A percentile compares a stretch with the other conserved stretches of the same genome.
phyloP scores from a whole-genome alignment of 495 filamentous ascomycete genomes.

The Neurospora sp. region DNA sequence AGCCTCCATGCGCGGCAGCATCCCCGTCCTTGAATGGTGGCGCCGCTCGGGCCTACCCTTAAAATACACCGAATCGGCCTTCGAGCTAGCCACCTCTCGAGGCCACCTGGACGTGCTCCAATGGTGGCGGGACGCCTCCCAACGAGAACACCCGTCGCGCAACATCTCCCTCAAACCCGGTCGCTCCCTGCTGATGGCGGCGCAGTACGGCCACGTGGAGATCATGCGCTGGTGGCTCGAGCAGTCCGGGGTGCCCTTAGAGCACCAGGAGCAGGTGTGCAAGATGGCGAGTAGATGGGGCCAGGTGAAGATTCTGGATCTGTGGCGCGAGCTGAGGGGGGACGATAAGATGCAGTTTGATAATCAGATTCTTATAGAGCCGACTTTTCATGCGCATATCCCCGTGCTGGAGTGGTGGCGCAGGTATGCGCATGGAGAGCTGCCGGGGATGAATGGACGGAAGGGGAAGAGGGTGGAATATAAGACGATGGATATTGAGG shows the following conservation, averaged over 20 bases:
- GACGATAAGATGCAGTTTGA: constrained; percentile 79
- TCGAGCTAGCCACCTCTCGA: constrained; percentile 75
- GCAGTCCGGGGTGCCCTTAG: constrained; percentile 60
- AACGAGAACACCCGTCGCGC: constrained; percentile 20
- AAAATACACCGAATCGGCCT: constrained; percentile 73
- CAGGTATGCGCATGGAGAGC: constrained; percentile 49
- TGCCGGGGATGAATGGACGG: constrained; percentile 31
- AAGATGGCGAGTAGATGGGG: constrained; percentile 77
- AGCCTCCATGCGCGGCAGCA: constrained; percentile 71
- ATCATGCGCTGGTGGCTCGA: constrained; percentile 73
- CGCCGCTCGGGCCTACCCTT: constrained; percentile 66
- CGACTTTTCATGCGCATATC: constrained; percentile 78
- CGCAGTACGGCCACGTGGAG: constrained; percentile 62
- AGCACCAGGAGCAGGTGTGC: constrained; percentile 65
- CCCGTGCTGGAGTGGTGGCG: constrained; percentile 91
- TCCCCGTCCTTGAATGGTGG: constrained; percentile 90
- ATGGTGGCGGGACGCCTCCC: constrained; percentile 72
- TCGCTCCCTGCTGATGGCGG: constrained; percentile 68
- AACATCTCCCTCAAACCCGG: constrained; percentile 56
- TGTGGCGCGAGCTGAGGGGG: constrained; percentile 70
- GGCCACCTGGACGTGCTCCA: constrained; percentile 76
- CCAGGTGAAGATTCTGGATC: constrained; percentile 73
- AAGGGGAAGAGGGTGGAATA: constrained; percentile 61
- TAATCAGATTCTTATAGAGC: constrained; percentile 75
- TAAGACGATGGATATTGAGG: constrained; percentile 91